Evolutionary conservation across 2,329 filamentous ascomycete species (phyloP).

Genomic region (Alternaria solani): DNA sequence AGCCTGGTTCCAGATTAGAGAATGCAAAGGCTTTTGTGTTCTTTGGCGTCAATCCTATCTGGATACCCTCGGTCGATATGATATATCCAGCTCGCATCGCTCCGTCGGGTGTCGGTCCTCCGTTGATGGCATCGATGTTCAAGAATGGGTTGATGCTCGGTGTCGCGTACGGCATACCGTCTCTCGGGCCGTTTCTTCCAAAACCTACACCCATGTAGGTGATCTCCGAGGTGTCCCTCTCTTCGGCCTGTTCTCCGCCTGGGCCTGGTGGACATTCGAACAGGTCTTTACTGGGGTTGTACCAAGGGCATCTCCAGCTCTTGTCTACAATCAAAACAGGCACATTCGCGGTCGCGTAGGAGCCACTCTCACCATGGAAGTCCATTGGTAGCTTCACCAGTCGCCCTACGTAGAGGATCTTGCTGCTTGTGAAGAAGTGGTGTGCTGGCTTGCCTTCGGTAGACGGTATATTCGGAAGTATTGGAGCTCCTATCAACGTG

Average conservation of each 20-base stretch:
- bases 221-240: conserved; percentile 39
- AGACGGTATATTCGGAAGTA: conserved; percentile 38
- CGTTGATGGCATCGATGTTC: conserved; percentile 44
- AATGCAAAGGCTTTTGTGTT: conserved; percentile 35
- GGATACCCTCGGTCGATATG: conserved; percentile 40
- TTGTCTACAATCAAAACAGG: conserved; percentile 46
- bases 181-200: conserved; percentile 39
- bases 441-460: conserved; percentile 38
- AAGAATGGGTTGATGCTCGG: conserved; percentile 47
- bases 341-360: conserved; percentile 35
- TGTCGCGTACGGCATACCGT: conserved; percentile 40
- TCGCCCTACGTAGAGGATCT: conserved; percentile 44
- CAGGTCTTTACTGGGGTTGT: conserved; percentile 38
- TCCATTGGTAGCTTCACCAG: conserved; percentile 39
- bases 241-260: conserved; percentile 31
- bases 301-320: conserved; percentile 46
- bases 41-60: conserved; percentile 39
- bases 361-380: conserved; percentile 33
- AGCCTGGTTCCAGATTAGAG: conserved; percentile 34
- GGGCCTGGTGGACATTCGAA: conserved; percentile 44
- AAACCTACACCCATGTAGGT: conserved; percentile 51
- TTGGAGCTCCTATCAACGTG: conserved; percentile 43
- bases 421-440: conserved; percentile 47
- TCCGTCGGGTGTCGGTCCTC: conserved; percentile 11
- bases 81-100: conserved; percentile 38